Conservation (phyloP, 345 rosid genomes). For the Euphorbia pulcherrima region DNA sequence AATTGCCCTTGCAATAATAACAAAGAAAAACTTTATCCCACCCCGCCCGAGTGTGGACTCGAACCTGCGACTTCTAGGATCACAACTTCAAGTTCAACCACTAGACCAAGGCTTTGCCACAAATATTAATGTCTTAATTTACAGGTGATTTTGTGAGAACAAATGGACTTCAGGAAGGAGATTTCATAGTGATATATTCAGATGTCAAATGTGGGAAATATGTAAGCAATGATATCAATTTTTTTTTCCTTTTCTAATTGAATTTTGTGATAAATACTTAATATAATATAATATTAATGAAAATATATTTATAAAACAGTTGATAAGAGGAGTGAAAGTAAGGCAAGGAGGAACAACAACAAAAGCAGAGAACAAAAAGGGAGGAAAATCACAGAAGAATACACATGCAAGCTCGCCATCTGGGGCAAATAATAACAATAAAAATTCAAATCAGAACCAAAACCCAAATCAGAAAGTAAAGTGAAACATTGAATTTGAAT, state of each 20-base stretch:
- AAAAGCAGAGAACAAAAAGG: constrained; percentile 55
- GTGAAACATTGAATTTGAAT: neutral
- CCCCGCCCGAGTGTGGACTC: no score
- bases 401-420: constrained; percentile 32
- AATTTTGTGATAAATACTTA: no score
- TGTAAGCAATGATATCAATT: constrained; percentile 34
- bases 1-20: no score
- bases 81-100: no score
- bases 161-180: constrained; percentile 97
- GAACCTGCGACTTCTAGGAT: no score
- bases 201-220: constrained; percentile 94
- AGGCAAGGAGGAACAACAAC: constrained; percentile 69
- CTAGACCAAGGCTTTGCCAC: no score
- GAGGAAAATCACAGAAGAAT: constrained; percentile 65
- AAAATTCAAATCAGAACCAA: neutral
- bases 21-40: no score
- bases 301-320: constrained; percentile 29
- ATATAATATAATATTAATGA: no score
- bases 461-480: constrained; percentile 28
- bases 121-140: neutral
- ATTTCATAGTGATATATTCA: constrained; percentile 94
- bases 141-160: constrained; percentile 90
- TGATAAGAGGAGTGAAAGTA: constrained; percentile 96
- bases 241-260: no score
- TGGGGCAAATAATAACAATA: neutral